Evolutionary conservation across 2,329 filamentous ascomycete genomes (phyloP), one percentile per base, ranked within the genome.

Genomic region (Talaromyces albobiverticillius): DNA sequence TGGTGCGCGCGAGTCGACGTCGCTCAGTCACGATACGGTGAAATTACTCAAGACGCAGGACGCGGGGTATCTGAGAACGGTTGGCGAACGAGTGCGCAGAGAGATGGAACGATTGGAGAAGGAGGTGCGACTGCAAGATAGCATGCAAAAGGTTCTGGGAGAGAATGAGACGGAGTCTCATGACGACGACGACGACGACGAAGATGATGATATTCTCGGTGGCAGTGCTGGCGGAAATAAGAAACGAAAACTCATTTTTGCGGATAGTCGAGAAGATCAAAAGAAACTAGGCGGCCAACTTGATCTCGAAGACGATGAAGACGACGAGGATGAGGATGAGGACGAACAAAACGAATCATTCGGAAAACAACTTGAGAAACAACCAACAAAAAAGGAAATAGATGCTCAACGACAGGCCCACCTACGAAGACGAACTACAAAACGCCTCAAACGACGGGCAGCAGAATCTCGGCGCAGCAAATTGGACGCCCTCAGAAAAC

Each of bases 11-110:
- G 76, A 73, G 62, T 74, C 66, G 64, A 63, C 71, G 54, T 74
- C 62, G 45, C 74, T 81, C 54, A 78, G 74, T 57, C 71, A 77
- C 56, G 82, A 85, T 58, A 81, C 83, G 36, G 82, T 85, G 42
- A 82, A 82, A 68, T 67, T 86, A 62, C 73, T 86, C 58, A 86
- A 86, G 74, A 86, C 82, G 26, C 84, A 86, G 69, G 84, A 86
- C 71, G 77, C 76, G 10, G 82, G 81, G 5, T 86, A 86, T 61
- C 68, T 86, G 47, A 71, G 82, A 61, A 84, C 80, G 11, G 77
- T 82, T 62, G 71, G 81, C 66, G 81, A 83, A 70, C 75, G 76
- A 66, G 75, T 79, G 13, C 72, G 78, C 57, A 77, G 78, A 59
- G 75, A 83, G 71, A 73, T 79, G 55, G 76, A 79, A 64, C 75